Evolutionary conservation across 2,329 filamentous ascomycete species (phyloP).

Genomic region (Ophiostoma triangulosporum): DNA sequence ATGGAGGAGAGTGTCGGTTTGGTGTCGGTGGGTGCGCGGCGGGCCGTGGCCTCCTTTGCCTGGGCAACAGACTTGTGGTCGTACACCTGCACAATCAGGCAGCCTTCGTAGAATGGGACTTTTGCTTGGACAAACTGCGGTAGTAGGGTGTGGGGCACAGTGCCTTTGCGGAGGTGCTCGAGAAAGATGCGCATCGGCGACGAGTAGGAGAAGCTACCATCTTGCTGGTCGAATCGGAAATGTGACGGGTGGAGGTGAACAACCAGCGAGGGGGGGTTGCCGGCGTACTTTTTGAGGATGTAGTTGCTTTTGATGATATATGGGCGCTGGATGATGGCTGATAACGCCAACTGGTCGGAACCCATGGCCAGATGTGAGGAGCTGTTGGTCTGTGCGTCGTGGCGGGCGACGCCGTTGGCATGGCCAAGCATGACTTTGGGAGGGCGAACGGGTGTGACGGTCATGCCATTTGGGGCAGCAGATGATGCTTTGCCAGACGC

Average conservation of each 20-base stretch:
- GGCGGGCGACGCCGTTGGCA: slow-evolving; percentile 29
- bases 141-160: slow-evolving; percentile 79
- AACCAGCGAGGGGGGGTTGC: slow-evolving; percentile 61
- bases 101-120: slow-evolving; percentile 83
- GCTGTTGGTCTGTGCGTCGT: slow-evolving; percentile 1
- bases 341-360: not conserved
- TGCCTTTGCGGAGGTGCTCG: slow-evolving; percentile 62
- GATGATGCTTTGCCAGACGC: slow-evolving; percentile 29
- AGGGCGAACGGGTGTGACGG: slow-evolving; percentile 32
- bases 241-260: slow-evolving; percentile 75
- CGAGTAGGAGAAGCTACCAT: slow-evolving; percentile 82
- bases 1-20: slow-evolving; percentile 64
- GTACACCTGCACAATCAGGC: slow-evolving; percentile 86
- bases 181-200: slow-evolving; percentile 78
- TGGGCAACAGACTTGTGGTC: slow-evolving; percentile 60
- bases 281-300: slow-evolving; percentile 65
- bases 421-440: slow-evolving; percentile 27
- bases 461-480: slow-evolving; percentile 28
- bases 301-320: slow-evolving; percentile 53
- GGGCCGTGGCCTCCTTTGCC: slow-evolving; percentile 39
- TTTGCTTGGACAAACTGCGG: slow-evolving; percentile 58
- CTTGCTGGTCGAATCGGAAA: slow-evolving; percentile 87
- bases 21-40: slow-evolving; percentile 37
- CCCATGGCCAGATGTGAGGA: slow-evolving; percentile 17
- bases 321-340: not conserved